Evolutionary conservation across 306 rosid genomes (phyloP).

Genomic region (Nissolia schottii): DNA sequence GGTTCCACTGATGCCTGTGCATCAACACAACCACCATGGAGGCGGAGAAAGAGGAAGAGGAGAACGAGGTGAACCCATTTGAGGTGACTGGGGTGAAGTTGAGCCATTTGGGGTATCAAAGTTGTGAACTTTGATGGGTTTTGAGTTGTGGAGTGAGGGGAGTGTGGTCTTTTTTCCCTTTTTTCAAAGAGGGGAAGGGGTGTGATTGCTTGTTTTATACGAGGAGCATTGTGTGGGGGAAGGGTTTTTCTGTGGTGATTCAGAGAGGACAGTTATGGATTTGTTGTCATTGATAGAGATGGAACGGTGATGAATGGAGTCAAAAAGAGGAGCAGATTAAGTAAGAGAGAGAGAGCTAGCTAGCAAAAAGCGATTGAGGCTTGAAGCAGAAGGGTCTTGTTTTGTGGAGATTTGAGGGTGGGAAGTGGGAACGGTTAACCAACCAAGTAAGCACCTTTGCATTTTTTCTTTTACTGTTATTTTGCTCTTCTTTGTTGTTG

Average conservation of each 20-base stretch:
- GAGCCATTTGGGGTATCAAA: constrained; percentile 8
- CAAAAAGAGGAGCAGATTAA: neutral
- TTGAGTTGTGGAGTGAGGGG: neutral
- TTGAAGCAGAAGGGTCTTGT: constrained; percentile 13
- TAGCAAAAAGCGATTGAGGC: neutral
- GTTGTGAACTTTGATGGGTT: neutral
- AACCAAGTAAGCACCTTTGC: neutral
- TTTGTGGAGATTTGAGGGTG: constrained; percentile 16
- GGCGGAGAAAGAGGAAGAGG: neutral
- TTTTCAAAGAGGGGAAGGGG: neutral
- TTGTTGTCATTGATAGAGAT: constrained; percentile 4
- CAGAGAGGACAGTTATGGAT: neutral
- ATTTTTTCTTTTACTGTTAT: too few species aligned
- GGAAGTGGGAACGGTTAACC: neutral
- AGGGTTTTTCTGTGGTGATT: neutral
- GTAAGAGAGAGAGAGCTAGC: neutral
- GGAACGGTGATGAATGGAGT: neutral
- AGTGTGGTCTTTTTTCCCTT: too few species aligned
- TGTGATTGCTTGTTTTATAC: neutral
- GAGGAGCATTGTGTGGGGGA: neutral
- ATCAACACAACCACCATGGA: neutral
- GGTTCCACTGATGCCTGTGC: constrained; percentile 42
- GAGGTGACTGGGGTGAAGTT: neutral
- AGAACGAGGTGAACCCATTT: neutral
- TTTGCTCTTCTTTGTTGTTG: too few species aligned